Percentiles rank a stretch among this genome's conserved stretches.
These are phyloP conservation scores for Aspergillus sparsus DNA, from an alignment of 495 filamentous ascomycete species.

Conservation along the genomic window DNA sequence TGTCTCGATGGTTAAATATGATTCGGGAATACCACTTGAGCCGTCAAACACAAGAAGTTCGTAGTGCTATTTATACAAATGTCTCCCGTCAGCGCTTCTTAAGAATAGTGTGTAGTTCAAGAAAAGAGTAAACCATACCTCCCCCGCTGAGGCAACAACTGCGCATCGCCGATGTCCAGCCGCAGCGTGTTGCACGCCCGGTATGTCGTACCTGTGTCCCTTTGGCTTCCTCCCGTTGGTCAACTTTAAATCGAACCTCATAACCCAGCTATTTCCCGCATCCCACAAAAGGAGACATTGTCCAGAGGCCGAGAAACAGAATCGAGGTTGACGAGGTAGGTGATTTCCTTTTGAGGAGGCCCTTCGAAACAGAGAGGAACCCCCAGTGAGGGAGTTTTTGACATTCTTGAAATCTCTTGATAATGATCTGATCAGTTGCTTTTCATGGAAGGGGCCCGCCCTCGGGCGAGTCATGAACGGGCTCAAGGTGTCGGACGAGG, in stretches of 20 bases:
- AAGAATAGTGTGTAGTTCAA: not conserved
- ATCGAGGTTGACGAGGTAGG: constrained; percentile 24
- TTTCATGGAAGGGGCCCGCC: constrained; percentile 19
- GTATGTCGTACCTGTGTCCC: constrained; percentile 27
- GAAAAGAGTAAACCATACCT: constrained; percentile 17
- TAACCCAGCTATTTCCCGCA: constrained; percentile 24
- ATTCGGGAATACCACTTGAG: constrained; percentile 18
- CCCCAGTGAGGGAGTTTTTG: constrained; percentile 21
- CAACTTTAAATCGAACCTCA: constrained; percentile 23
- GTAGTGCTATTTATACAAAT: constrained; percentile 22
- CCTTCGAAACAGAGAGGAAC: constrained; percentile 23
- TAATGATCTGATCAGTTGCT: constrained; percentile 22
- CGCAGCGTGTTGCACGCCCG: constrained; percentile 27
- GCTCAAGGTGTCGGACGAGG: constrained; percentile 11
- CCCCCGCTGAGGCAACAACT: constrained; percentile 25
- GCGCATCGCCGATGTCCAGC: constrained; percentile 29
- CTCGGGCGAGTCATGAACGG: constrained; percentile 16
- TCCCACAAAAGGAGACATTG: constrained; percentile 30
- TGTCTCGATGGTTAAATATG: constrained; percentile 25
- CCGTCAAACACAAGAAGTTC: constrained; percentile 28
- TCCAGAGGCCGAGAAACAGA: constrained; percentile 28
- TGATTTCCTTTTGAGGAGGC: constrained; percentile 19
- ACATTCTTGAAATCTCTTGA: constrained; percentile 27
- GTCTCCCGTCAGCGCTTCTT: not conserved
- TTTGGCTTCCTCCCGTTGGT: constrained; percentile 18